A percentile compares a stretch with the other conserved stretches of the same genome.
These are phyloP conservation scores for Calonectria montana DNA, from an alignment of 2,329 filamentous ascomycete genomes.

Conservation along the genomic window DNA sequence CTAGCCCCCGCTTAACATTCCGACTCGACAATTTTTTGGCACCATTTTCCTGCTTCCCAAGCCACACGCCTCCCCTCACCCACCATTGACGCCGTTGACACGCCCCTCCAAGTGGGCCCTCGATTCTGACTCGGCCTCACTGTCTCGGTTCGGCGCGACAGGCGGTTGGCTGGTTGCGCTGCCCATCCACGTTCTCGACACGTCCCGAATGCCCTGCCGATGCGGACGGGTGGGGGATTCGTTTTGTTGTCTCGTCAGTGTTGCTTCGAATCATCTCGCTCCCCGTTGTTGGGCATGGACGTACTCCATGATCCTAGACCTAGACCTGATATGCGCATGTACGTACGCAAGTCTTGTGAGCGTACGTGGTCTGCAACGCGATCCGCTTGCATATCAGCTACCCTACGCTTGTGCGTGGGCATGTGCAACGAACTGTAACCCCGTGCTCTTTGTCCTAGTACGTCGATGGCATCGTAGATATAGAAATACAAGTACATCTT, in stretches of 20 bases:
- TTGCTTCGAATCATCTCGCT: slow-evolving; percentile 1
- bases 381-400: background rate
- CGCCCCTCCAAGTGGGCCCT: slow-evolving; percentile 5
- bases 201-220: slow-evolving; percentile 3
- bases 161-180: slow-evolving; percentile 12
- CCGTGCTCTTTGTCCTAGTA: slow-evolving; percentile 18
- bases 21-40: background rate
- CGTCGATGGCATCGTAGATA: background rate
- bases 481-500: slow-evolving; percentile 1
- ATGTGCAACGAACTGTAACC: slow-evolving; percentile 19
- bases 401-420: slow-evolving; percentile 9
- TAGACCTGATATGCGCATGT: background rate
- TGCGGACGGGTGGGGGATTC: slow-evolving; percentile 7
- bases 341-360: background rate
- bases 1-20: slow-evolving; percentile 12
- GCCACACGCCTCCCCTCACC: background rate
- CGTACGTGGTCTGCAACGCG: background rate
- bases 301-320: background rate
- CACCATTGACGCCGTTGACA: background rate
- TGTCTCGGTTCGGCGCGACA: slow-evolving; percentile 20
- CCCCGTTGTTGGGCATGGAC: background rate
- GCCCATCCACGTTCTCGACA: slow-evolving; percentile 8
- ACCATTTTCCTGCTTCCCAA: background rate
- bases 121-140: slow-evolving; percentile 4
- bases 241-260: background rate